phyloP scores from a whole-genome alignment of 176 grass and related monocot species.

The Carex cristatella region DNA sequence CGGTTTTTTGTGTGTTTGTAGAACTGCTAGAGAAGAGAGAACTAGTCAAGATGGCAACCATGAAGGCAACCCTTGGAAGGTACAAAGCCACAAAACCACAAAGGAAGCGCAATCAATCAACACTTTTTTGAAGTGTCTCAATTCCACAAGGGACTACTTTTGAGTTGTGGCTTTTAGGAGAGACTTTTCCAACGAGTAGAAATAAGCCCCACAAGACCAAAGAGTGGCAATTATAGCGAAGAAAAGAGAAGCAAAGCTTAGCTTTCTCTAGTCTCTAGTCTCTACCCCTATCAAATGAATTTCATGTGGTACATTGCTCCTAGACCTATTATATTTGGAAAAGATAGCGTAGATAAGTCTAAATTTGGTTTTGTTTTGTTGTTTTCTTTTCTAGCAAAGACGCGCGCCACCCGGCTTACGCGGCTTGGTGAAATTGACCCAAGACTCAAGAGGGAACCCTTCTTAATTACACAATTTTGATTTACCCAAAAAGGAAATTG shows the following conservation, averaged over 20 bases:
- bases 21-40: slow-evolving; percentile 10
- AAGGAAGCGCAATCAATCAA: not conserved
- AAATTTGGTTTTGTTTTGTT: not conserved
- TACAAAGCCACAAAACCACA: slow-evolving; percentile 9
- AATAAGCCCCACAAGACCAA: slow-evolving; percentile 7
- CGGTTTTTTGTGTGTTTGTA: not conserved
- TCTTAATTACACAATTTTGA: not conserved
- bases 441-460: not conserved
- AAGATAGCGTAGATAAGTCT: not conserved
- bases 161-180: slow-evolving; percentile 8
- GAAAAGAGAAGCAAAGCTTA: not conserved
- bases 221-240: slow-evolving; percentile 6
- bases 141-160: slow-evolving; percentile 32
- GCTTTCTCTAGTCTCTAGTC: not conserved
- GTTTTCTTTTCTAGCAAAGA: not conserved
- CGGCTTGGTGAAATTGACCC: not conserved
- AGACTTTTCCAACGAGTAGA: slow-evolving; percentile 5
- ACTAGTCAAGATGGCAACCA: slow-evolving; percentile 19
- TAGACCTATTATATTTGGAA: not conserved
- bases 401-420: not conserved
- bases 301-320: slow-evolving; percentile 13
- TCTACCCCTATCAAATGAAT: not conserved
- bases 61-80: slow-evolving; percentile 39
- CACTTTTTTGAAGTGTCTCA: slow-evolving; percentile 7
- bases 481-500: not conserved